A percentile compares a stretch with the other conserved stretches of the same genome.
Conservation (phyloP, 768 basidiomycete species). For the Exidia glandulosa region DNA sequence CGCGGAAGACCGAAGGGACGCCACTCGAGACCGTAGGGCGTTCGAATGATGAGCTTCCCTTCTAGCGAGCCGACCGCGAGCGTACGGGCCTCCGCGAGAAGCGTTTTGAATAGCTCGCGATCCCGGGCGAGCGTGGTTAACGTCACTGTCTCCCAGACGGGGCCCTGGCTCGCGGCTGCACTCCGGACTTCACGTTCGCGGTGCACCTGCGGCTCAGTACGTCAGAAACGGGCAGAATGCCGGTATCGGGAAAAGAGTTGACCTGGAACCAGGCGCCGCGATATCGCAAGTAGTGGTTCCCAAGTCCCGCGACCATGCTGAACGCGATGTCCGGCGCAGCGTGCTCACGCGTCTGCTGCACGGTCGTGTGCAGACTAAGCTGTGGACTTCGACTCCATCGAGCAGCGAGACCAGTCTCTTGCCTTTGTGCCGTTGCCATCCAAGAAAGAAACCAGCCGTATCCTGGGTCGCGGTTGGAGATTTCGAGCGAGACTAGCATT, state of each 20-base stretch:
- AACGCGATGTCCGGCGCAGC: slow-evolving; percentile 85
- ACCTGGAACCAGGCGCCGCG: slow-evolving; percentile 94
- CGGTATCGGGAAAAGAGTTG: slow-evolving; percentile 3
- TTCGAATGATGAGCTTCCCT: slow-evolving; percentile 91
- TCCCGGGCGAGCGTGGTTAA: slow-evolving; percentile 87
- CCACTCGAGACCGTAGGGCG: slow-evolving; percentile 97
- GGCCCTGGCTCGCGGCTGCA: slow-evolving; percentile 81
- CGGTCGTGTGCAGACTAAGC: slow-evolving; percentile 85
- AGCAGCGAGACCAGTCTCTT: slow-evolving; percentile 11
- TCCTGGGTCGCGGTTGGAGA: slow-evolving; percentile 87
- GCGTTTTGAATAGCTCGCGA: slow-evolving; percentile 61
- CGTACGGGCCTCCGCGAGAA: slow-evolving; percentile 84
- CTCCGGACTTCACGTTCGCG: slow-evolving; percentile 72
- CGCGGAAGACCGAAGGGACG: slow-evolving; percentile 88
- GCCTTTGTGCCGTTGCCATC: slow-evolving; percentile 42
- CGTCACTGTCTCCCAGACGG: slow-evolving; percentile 96
- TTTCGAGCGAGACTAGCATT: slow-evolving; percentile 89
- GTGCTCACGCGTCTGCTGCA: slow-evolving; percentile 72
- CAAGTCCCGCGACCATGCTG: slow-evolving; percentile 91
- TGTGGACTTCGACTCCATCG: slow-evolving; percentile 74
- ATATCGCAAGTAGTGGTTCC: slow-evolving; percentile 87
- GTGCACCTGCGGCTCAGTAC: slow-evolving; percentile 52
- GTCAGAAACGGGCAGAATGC: not conserved
- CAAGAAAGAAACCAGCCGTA: slow-evolving; percentile 97
- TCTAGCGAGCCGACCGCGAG: slow-evolving; percentile 78